A percentile compares a stretch with the other conserved stretches of the same genome.
These are phyloP conservation scores for Venturia asperata DNA, from an alignment of 2,329 filamentous ascomycete species.

Conservation along the genomic window DNA sequence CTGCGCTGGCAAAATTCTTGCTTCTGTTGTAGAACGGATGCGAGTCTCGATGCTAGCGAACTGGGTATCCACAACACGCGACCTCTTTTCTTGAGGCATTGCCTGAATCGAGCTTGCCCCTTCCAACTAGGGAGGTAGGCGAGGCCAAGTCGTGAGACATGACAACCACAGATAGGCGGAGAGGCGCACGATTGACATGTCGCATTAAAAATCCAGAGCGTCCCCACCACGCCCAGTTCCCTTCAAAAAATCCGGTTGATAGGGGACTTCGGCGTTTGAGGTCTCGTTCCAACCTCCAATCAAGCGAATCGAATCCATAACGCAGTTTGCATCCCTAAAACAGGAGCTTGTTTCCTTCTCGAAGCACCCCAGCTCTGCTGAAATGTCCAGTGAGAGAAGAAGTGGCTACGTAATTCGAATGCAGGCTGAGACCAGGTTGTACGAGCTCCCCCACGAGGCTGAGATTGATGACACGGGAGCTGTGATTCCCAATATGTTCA, in stretches of 20 bases:
- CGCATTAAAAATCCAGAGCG: not conserved
- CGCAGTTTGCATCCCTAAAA: not conserved
- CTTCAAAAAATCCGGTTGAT: too few species aligned
- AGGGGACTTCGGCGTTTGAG: not conserved
- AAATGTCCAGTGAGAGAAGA: not conserved
- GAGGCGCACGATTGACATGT: not conserved
- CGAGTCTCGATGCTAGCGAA: too few species aligned
- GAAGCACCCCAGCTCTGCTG: not conserved
- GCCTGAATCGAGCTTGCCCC: not conserved
- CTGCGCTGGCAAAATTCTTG: not conserved
- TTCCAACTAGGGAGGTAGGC: not conserved
- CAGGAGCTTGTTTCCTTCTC: not conserved
- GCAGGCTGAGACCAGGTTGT: constrained; percentile 6
- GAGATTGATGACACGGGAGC: not conserved
- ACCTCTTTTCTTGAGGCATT: not conserved
- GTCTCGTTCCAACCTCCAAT: not conserved
- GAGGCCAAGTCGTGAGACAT: not conserved
- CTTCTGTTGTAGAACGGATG: too few species aligned
- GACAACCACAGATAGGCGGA: not conserved
- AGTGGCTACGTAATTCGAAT: not conserved
- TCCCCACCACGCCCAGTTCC: not conserved
- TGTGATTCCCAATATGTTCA: not conserved
- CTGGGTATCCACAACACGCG: not conserved
- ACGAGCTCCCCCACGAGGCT: constrained; percentile 11
- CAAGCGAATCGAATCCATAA: not conserved